A percentile compares a stretch with the other conserved stretches of the same genome.
Evolutionary conservation across 331 rosid genomes (phyloP).

Genomic region (Prunus yedoensis): DNA sequence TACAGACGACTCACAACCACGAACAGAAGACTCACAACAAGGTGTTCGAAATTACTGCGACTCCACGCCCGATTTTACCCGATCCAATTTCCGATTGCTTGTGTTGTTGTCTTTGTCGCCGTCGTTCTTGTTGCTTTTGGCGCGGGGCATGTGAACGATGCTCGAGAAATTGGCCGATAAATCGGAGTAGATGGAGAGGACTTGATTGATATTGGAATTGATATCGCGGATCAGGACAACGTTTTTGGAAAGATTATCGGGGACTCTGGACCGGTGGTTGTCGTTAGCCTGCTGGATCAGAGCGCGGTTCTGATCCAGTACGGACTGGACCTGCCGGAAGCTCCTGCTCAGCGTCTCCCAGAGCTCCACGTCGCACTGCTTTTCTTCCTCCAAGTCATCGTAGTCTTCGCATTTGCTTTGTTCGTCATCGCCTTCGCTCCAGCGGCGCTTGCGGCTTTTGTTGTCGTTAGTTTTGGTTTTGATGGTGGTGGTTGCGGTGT

Average conservation of each 20-base stretch:
- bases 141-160: constrained; percentile 19
- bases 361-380: background rate
- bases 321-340: constrained; percentile 77
- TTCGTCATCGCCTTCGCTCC: background rate
- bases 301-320: constrained; percentile 66
- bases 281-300: constrained; percentile 82
- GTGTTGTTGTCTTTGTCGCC: background rate
- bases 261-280: constrained; percentile 68
- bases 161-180: constrained; percentile 59
- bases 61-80: background rate
- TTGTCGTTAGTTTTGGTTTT: background rate
- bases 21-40: background rate
- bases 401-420: background rate
- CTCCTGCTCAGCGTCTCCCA: constrained; percentile 16
- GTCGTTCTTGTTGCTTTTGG: background rate
- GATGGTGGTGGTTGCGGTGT: background rate
- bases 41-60: background rate
- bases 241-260: constrained; percentile 67
- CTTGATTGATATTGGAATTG: constrained; percentile 71
- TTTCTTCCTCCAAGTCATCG: background rate
- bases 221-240: constrained; percentile 74
- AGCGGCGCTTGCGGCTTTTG: background rate
- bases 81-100: background rate
- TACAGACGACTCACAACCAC: background rate
- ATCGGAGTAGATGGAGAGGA: constrained; percentile 65